Evolutionary conservation across 257 asterid species (phyloP).

Genomic region (Oldenlandia corymbosa): DNA sequence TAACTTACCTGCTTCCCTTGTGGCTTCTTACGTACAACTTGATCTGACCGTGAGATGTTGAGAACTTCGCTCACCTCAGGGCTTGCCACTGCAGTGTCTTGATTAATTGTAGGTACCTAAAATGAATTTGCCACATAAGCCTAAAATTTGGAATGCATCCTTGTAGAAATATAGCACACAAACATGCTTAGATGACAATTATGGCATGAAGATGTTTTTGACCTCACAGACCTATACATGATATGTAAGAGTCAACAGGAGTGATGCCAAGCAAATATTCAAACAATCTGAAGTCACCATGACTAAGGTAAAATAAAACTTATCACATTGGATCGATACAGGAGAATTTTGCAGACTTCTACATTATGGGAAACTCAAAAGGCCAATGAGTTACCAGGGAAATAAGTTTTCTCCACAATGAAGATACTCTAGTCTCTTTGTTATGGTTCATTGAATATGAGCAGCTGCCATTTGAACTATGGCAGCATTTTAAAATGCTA

Average conservation of each 20-base stretch:
- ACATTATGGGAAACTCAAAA: neutral
- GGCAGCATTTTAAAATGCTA: neutral
- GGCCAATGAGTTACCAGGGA: neutral
- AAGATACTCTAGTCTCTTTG: neutral
- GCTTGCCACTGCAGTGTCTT: constrained; percentile 23
- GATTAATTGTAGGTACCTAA: constrained; percentile 54
- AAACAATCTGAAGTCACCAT: neutral
- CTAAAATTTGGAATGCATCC: neutral
- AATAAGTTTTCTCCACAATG: neutral
- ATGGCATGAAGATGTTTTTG: too few species aligned
- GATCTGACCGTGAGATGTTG: constrained; percentile 42
- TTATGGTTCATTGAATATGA: neutral
- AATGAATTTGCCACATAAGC: neutral
- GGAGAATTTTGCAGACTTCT: neutral
- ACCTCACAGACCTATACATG: too few species aligned
- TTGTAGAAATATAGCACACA: neutral
- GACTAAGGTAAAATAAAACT: neutral
- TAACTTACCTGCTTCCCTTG: constrained; percentile 20
- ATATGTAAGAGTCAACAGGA: neutral
- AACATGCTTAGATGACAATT: too few species aligned
- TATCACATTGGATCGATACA: neutral
- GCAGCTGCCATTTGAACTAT: neutral
- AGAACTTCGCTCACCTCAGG: constrained; percentile 41
- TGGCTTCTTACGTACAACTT: constrained; percentile 36
- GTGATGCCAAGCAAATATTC: neutral